Conservation (phyloP, 2,329 filamentous ascomycete species). For the Colletotrichum sp. region DNA sequence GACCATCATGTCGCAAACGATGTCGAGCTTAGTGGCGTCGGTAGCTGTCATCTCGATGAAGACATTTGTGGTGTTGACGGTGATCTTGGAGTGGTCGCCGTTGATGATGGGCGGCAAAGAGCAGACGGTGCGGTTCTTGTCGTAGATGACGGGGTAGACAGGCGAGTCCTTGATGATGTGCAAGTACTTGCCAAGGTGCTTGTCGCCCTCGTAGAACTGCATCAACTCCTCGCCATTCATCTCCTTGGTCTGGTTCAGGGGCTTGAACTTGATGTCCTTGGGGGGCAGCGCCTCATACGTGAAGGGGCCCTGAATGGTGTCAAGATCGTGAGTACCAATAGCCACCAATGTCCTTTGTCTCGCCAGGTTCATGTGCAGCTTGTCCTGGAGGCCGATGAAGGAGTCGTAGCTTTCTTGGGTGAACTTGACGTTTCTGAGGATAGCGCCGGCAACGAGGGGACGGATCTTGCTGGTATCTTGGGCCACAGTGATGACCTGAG, state of each 20-base stretch:
- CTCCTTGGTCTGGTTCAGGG: conserved; percentile 88
- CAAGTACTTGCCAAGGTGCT: conserved; percentile 86
- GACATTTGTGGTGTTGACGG: conserved; percentile 86
- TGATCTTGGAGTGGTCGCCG: conserved; percentile 95
- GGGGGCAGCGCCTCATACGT: conserved; percentile 92
- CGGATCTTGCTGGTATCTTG: conserved; percentile 79
- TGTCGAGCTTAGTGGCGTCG: conserved; percentile 94
- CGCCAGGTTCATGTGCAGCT: conserved; percentile 95
- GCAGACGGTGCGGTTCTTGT: conserved; percentile 84
- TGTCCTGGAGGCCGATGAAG: conserved; percentile 98
- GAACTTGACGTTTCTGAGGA: conserved; percentile 91
- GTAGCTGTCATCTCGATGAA: conserved; percentile 98
- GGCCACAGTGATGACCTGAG: conserved; percentile 82
- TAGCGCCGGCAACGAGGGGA: conserved; percentile 87
- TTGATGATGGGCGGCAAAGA: conserved; percentile 98
- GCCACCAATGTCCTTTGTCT: conserved; percentile 93
- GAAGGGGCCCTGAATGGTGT: conserved; percentile 93
- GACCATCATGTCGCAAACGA: conserved; percentile 94
- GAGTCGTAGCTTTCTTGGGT: conserved; percentile 91
- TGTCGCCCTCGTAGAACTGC: conserved; percentile 94
- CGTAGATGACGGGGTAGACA: conserved; percentile 95
- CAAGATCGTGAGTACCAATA: conserved; percentile 95
- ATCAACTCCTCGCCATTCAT: conserved; percentile 91
- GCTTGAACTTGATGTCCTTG: conserved; percentile 89
- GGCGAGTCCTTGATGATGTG: conserved; percentile 94